Conservation (phyloP, 352 stramenopile species). For the Phytophthora melonis region DNA sequence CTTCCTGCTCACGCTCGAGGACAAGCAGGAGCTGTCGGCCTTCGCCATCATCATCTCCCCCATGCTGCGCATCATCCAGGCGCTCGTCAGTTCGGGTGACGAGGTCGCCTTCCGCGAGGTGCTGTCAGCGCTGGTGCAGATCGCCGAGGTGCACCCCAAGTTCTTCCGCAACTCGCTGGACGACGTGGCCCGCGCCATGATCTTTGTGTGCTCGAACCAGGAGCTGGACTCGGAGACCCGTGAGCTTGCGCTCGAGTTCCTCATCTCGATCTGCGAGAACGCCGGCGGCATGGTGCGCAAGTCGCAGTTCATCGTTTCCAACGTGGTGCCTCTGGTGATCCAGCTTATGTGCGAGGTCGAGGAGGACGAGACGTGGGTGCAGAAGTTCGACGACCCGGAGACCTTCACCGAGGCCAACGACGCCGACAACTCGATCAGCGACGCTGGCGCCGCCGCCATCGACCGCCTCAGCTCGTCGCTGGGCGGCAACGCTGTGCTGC, state of each 20-base stretch:
- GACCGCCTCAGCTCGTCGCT: slow-evolving; percentile 80
- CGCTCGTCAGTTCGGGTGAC: slow-evolving; percentile 63
- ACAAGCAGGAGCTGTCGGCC: slow-evolving; percentile 68
- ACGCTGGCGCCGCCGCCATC: slow-evolving; percentile 79
- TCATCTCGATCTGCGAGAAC: slow-evolving; percentile 84
- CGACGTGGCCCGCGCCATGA: slow-evolving; percentile 79
- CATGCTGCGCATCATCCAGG: slow-evolving; percentile 85
- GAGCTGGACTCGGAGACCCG: slow-evolving; percentile 77
- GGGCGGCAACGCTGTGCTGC: slow-evolving; percentile 77
- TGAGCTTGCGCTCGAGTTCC: slow-evolving; percentile 83
- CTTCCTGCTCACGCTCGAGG: slow-evolving; percentile 82
- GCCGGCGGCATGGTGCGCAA: slow-evolving; percentile 88
- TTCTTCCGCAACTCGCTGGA: slow-evolving; percentile 83
- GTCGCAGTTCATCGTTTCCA: slow-evolving; percentile 65
- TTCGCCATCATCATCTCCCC: slow-evolving; percentile 77
- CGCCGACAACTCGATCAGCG: slow-evolving; percentile 71
- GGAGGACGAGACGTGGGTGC: slow-evolving; percentile 74
- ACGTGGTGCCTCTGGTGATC: slow-evolving; percentile 77
- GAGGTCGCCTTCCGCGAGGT: slow-evolving; percentile 79
- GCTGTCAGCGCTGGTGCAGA: slow-evolving; percentile 74
- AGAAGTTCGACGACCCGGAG: slow-evolving; percentile 85
- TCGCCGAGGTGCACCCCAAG: slow-evolving; percentile 82
- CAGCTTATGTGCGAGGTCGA: slow-evolving; percentile 86
- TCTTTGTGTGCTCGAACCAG: slow-evolving; percentile 77
- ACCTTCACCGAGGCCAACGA: slow-evolving; percentile 74